A percentile compares a stretch with the other conserved stretches of the same genome.
These are phyloP conservation scores for Cladosporium sp. DNA, from an alignment of 2,329 filamentous ascomycete genomes.

Conservation along the genomic window DNA sequence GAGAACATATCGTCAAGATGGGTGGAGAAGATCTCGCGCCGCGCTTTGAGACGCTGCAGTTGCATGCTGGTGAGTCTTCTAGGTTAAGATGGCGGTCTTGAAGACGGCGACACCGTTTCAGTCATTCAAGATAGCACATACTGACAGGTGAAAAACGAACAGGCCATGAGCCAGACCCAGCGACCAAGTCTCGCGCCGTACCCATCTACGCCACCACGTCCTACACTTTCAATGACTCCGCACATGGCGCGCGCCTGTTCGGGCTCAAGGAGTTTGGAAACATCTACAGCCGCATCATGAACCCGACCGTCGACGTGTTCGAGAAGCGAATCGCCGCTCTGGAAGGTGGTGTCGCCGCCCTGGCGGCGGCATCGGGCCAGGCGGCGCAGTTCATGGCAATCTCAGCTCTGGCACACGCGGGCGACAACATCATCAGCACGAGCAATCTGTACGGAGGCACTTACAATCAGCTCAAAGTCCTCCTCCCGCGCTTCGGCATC, in stretches of 20 bases:
- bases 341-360: conserved; percentile 83
- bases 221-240: conserved; percentile 91
- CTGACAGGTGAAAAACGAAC: conserved; percentile 12
- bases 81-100: too few species aligned
- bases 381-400: conserved; percentile 91
- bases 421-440: conserved; percentile 91
- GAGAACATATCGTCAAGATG: conserved; percentile 27
- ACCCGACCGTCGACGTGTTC: conserved; percentile 92
- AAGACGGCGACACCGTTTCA: conserved; percentile 58
- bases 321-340: conserved; percentile 96
- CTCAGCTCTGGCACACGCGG: conserved; percentile 74
- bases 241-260: conserved; percentile 90
- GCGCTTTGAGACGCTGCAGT: conserved; percentile 49
- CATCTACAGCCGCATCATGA: conserved; percentile 96
- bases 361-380: conserved; percentile 82
- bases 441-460: conserved; percentile 91
- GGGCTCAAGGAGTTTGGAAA: conserved; percentile 96
- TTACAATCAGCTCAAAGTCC: conserved; percentile 95
- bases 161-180: conserved; percentile 74
- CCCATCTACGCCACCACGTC: conserved; percentile 95
- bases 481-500: conserved; percentile 82
- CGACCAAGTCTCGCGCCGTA: conserved; percentile 83
- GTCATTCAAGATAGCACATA: conserved; percentile 57
- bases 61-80: conserved; percentile 44
- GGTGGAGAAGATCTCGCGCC: conserved; percentile 36